Conservation (phyloP, 768 basidiomycete genomes). For the Serendipita sp. region DNA sequence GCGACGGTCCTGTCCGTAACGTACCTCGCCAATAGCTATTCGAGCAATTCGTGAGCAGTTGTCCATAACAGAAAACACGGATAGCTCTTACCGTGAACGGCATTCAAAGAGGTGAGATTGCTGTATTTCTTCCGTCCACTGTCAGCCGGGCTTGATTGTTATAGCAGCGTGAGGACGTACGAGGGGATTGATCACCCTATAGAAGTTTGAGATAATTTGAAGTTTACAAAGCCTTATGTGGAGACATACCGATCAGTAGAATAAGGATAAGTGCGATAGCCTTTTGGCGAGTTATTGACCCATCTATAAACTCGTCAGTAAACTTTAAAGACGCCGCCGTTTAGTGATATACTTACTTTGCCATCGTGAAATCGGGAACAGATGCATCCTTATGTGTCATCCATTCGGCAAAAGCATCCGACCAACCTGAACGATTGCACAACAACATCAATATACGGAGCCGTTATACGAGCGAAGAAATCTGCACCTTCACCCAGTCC, state of each 20-base stretch:
- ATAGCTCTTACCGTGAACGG: slow-evolving; percentile 22
- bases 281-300: slow-evolving; percentile 27
- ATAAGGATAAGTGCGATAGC: slow-evolving; percentile 43
- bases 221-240: slow-evolving; percentile 11
- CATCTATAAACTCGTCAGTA: slow-evolving; percentile 17
- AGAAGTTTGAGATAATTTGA: slow-evolving; percentile 19
- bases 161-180: too few species aligned
- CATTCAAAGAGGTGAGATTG: slow-evolving; percentile 9
- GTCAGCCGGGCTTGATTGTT: not conserved
- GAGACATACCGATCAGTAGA: slow-evolving; percentile 33
- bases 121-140: slow-evolving; percentile 11
- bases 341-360: slow-evolving; percentile 30
- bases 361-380: slow-evolving; percentile 9
- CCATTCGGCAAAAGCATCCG: slow-evolving; percentile 21
- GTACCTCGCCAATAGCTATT: not conserved
- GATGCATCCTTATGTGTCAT: slow-evolving; percentile 9
- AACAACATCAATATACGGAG: not conserved
- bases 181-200: slow-evolving; percentile 17
- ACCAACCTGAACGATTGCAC: not conserved
- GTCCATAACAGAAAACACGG: slow-evolving; percentile 18
- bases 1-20: not conserved
- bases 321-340: slow-evolving; percentile 10
- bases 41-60: not conserved
- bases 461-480: slow-evolving; percentile 19
- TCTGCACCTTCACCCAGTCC: slow-evolving; percentile 21